These are phyloP conservation scores for Suillus ampliporus DNA, from an alignment of 768 basidiomycete genomes.

Conservation along the genomic window DNA sequence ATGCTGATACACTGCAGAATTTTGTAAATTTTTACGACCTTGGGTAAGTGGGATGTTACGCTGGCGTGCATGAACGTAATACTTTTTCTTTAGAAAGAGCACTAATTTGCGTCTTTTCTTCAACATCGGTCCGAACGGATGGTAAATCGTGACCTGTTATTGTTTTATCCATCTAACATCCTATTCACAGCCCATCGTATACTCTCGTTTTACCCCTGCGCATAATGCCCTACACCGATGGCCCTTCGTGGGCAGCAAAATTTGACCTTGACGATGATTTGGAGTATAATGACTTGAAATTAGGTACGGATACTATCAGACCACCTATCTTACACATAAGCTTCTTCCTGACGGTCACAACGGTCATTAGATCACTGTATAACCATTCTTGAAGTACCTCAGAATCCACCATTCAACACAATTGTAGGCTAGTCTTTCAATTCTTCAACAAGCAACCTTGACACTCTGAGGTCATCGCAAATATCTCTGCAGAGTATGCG, in stretches of 20 bases:
- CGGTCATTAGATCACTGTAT: too few relatives aligned
- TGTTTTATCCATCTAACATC: background rate
- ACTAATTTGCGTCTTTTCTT: conserved; percentile 86
- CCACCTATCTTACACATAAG: too few relatives aligned
- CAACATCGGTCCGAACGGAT: conserved; percentile 79
- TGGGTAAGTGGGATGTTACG: conserved; percentile 58
- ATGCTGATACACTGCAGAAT: conserved; percentile 43
- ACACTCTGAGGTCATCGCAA: too few relatives aligned
- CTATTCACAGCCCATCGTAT: conserved; percentile 60
- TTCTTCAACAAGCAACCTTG: too few relatives aligned
- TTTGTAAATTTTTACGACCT: conserved; percentile 93
- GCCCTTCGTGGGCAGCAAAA: conserved; percentile 84
- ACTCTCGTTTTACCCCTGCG: conserved; percentile 87
- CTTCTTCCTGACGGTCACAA: too few relatives aligned
- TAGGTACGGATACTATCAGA: too few relatives aligned
- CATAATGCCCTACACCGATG: conserved; percentile 83
- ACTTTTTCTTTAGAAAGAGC: conserved; percentile 44
- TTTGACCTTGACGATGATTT: too few relatives aligned
- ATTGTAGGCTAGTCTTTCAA: too few relatives aligned
- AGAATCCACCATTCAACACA: too few relatives aligned
- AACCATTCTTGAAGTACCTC: too few relatives aligned
- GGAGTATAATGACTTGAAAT: too few relatives aligned
- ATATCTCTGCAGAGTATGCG: too few relatives aligned
- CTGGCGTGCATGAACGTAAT: background rate
- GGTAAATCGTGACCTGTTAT: conserved; percentile 58